Evolutionary conservation across 1,139 yeast species (phyloP).

Genomic region (Casaregolazyma suthepensis): DNA sequence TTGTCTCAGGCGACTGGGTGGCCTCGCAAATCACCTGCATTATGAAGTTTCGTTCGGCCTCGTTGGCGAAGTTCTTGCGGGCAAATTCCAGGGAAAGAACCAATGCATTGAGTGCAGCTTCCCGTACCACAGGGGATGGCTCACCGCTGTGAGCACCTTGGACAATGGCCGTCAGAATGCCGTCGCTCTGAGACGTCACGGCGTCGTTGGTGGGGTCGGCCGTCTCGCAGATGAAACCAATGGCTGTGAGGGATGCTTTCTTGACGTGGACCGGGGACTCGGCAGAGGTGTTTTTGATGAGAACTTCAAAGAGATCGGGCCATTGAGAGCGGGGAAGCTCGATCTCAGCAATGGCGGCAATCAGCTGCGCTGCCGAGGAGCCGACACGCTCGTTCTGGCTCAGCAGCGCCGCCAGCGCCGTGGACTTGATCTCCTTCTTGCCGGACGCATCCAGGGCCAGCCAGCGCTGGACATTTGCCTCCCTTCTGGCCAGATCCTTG

Average conservation of each 20-base stretch:
- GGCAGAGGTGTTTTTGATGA: conserved; percentile 78
- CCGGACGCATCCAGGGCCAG: conserved; percentile 46
- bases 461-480: conserved; percentile 46
- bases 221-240: conserved; percentile 93
- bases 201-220: conserved; percentile 83
- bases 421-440: conserved; percentile 56
- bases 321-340: conserved; percentile 85
- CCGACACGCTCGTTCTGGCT: conserved; percentile 76
- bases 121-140: conserved; percentile 65
- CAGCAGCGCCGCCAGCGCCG: conserved; percentile 57
- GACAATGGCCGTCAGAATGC: conserved; percentile 88
- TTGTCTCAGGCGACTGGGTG: conserved; percentile 78
- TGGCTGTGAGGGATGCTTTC: conserved; percentile 78
- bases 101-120: conserved; percentile 87
- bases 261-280: conserved; percentile 75
- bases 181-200: conserved; percentile 79
- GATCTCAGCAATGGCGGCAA: conserved; percentile 93
- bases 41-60: conserved; percentile 91
- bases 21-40: conserved; percentile 99
- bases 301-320: conserved; percentile 76
- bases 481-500: conserved; percentile 39
- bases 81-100: conserved; percentile 89
- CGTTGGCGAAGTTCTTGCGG: conserved; percentile 78
- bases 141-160: conserved; percentile 91
- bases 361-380: conserved; percentile 83